phyloP scores from a whole-genome alignment of 345 rosid species.

The Microthlaspi erraticum region DNA sequence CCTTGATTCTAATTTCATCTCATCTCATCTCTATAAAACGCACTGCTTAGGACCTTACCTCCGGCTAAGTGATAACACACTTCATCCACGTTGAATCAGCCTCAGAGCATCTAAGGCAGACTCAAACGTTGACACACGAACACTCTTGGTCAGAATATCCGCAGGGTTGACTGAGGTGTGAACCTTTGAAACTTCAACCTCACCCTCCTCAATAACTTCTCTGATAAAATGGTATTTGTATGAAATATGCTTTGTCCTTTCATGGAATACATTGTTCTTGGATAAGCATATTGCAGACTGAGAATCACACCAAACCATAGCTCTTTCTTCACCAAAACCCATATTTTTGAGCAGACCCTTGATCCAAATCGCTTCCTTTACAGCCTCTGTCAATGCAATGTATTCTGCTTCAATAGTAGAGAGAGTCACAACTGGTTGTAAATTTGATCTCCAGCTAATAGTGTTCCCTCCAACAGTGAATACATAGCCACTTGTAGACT shows the following conservation, averaged over 20 bases:
- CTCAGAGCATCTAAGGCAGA: slow-evolving; percentile 2
- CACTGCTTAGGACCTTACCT: not conserved
- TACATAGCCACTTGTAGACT: too few species aligned
- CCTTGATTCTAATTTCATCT: slow-evolving; percentile 24
- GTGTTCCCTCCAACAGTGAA: too few species aligned
- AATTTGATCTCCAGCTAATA: too few species aligned
- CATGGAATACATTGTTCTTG: not conserved
- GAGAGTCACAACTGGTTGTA: not conserved
- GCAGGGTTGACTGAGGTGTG: not conserved
- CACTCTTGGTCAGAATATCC: slow-evolving; percentile 5
- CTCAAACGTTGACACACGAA: not conserved
- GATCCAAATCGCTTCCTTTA: not conserved
- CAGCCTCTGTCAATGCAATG: not conserved
- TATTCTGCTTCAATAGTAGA: not conserved
- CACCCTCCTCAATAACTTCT: not conserved
- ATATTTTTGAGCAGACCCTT: not conserved
- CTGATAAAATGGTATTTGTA: not conserved
- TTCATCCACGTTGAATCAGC: slow-evolving; percentile 1
- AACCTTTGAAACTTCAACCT: not conserved
- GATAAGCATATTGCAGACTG: not conserved
- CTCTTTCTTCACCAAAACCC: not conserved
- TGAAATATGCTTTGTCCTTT: not conserved
- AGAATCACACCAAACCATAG: not conserved
- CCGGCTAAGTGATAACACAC: not conserved
- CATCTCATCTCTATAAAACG: not conserved